phyloP scores from a whole-genome alignment of 768 basidiomycete genomes.

The Suillus subluteus region DNA sequence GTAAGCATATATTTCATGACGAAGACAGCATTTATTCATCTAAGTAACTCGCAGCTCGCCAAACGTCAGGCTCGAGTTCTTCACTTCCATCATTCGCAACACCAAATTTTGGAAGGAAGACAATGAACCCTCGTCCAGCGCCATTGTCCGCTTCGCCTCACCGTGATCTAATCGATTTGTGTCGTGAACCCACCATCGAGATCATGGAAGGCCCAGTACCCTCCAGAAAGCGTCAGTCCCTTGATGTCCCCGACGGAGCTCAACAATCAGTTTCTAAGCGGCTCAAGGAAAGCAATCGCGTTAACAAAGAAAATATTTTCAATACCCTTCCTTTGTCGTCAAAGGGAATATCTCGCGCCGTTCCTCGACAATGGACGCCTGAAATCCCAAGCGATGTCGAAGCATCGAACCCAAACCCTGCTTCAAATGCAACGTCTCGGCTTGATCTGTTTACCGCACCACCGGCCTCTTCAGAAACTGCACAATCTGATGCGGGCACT shows the following conservation, averaged over 20 bases:
- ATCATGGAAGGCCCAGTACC: constrained; percentile 17
- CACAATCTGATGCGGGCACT: background rate
- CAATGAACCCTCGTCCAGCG: background rate
- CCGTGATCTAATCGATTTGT: constrained; percentile 20
- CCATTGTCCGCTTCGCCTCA: constrained; percentile 18
- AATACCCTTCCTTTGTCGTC: constrained; percentile 10
- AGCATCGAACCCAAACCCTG: constrained; percentile 23
- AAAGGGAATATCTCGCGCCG: constrained; percentile 10
- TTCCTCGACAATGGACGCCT: constrained; percentile 20
- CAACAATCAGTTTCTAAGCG: constrained; percentile 34
- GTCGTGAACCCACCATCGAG: constrained; percentile 18
- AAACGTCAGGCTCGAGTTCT: constrained; percentile 21
- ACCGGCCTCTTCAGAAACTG: background rate
- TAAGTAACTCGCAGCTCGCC: constrained; percentile 25
- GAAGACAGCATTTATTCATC: background rate
- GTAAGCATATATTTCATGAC: background rate
- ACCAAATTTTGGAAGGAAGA: constrained; percentile 42
- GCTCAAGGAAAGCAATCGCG: constrained; percentile 25
- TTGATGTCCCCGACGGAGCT: constrained; percentile 18
- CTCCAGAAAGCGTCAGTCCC: constrained; percentile 34
- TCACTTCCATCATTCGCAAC: constrained; percentile 49
- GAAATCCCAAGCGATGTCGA: constrained; percentile 28
- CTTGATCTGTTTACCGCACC: constrained; percentile 21
- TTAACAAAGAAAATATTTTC: constrained; percentile 31
- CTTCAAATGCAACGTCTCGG: constrained; percentile 7